Percentiles rank a stretch among this genome's conserved stretches.
Evolutionary conservation across 2,329 filamentous ascomycete species (phyloP).

Genomic region (Didymella sp.): DNA sequence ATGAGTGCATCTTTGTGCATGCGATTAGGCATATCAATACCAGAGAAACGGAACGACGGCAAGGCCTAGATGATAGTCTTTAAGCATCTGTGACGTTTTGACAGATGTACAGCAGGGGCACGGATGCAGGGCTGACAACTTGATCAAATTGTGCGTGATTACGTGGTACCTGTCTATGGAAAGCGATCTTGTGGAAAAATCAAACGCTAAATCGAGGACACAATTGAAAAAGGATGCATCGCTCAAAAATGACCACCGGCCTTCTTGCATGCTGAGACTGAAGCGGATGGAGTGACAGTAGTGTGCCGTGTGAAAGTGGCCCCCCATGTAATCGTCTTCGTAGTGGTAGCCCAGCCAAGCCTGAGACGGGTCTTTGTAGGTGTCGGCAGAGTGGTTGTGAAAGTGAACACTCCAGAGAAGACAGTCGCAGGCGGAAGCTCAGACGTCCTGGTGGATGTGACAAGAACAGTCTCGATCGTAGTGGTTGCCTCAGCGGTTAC

Average conservation of each 20-base stretch:
- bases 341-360: slow-evolving; percentile 36
- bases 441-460: slow-evolving; percentile 33
- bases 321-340: slow-evolving; percentile 45
- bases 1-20: neutral
- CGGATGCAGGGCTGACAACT: neutral
- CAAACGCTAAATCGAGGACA: neutral
- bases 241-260: slow-evolving; percentile 42
- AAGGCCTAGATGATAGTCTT: neutral
- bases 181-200: neutral
- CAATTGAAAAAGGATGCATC: neutral
- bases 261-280: slow-evolving; percentile 44
- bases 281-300: slow-evolving; percentile 47
- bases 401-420: slow-evolving; percentile 43
- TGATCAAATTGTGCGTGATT: neutral
- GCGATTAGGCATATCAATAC: neutral
- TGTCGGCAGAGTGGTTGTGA: slow-evolving; percentile 47
- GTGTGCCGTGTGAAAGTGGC: slow-evolving; percentile 45
- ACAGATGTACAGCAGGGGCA: neutral
- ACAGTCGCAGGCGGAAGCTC: slow-evolving; percentile 48
- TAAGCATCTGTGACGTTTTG: neutral
- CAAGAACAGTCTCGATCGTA: slow-evolving; percentile 37
- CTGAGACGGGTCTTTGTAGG: slow-evolving; percentile 42
- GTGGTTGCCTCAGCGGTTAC: slow-evolving; percentile 38
- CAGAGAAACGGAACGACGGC: neutral
- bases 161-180: slow-evolving; percentile 4